phyloP scores from a whole-genome alignment of 1,284 basidiomycete genomes.

The Omphalotus olearius region DNA sequence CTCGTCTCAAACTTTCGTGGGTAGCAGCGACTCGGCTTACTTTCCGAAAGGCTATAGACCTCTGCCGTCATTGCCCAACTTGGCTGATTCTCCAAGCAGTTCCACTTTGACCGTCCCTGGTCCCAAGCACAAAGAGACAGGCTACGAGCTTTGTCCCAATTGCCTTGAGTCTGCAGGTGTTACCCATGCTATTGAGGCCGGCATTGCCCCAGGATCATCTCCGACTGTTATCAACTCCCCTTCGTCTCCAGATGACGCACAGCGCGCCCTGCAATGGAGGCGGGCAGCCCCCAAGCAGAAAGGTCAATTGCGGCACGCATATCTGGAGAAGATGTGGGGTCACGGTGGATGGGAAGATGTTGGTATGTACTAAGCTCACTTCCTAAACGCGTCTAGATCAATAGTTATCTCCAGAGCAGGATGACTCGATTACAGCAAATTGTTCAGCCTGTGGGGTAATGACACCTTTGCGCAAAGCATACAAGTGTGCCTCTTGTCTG shows the following conservation, averaged over 20 bases:
- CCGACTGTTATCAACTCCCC: constrained; percentile 33
- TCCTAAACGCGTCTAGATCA: not conserved
- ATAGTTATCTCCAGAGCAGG: constrained; percentile 48
- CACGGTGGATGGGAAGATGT: constrained; percentile 80
- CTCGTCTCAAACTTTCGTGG: constrained; percentile 33
- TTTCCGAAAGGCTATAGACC: constrained; percentile 26
- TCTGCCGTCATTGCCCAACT: constrained; percentile 32
- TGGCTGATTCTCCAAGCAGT: constrained; percentile 20
- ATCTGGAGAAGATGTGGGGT: constrained; percentile 81
- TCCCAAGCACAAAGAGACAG: constrained; percentile 30
- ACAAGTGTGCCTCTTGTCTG: constrained; percentile 80
- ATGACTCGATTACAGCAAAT: constrained; percentile 53
- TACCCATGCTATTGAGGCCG: constrained; percentile 66
- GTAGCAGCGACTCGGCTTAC: constrained; percentile 15
- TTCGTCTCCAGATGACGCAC: constrained; percentile 44
- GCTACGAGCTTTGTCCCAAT: constrained; percentile 79
- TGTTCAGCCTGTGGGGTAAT: constrained; percentile 77
- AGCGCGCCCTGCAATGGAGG: constrained; percentile 49
- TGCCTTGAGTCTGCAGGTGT: constrained; percentile 79
- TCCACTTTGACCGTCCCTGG: constrained; percentile 16
- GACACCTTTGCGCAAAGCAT: constrained; percentile 57
- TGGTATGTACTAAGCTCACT: constrained; percentile 50
- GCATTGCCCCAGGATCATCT: constrained; percentile 41
- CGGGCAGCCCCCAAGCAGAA: constrained; percentile 63
- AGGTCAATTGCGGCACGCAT: constrained; percentile 77